Evolutionary conservation across 257 asterid species (phyloP).

Genomic region (Cruciata laevipes): DNA sequence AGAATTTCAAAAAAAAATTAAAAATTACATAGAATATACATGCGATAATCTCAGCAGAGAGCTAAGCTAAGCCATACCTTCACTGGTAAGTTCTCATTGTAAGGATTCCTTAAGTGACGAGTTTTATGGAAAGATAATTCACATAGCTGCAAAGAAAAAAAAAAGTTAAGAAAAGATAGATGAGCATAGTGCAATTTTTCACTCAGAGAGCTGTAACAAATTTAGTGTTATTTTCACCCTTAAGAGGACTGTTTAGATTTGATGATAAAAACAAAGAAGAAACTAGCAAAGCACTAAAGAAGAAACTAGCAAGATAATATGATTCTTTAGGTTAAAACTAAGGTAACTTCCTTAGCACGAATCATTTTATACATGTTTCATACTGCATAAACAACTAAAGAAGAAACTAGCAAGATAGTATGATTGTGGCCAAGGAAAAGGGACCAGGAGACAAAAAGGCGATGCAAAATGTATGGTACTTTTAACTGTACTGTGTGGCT

Average conservation of each 20-base stretch:
- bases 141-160: constrained; percentile 56
- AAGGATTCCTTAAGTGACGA: constrained; percentile 83
- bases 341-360: background rate
- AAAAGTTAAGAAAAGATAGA: background rate
- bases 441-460: background rate
- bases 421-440: background rate
- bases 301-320: background rate
- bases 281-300: background rate
- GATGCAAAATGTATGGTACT: background rate
- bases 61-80: constrained; percentile 39
- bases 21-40: background rate
- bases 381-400: background rate
- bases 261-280: background rate
- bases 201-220: background rate
- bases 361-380: background rate
- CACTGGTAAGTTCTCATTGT: constrained; percentile 77
- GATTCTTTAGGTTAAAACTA: background rate
- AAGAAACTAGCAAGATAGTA: background rate
- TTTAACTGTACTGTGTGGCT: background rate
- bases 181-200: background rate
- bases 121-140: constrained; percentile 87
- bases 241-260: background rate
- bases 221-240: background rate
- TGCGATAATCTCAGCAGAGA: background rate
- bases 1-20: background rate